phyloP scores from a whole-genome alignment of 192 early-diverging fungal genomes.

The Mortierella antarctica region DNA sequence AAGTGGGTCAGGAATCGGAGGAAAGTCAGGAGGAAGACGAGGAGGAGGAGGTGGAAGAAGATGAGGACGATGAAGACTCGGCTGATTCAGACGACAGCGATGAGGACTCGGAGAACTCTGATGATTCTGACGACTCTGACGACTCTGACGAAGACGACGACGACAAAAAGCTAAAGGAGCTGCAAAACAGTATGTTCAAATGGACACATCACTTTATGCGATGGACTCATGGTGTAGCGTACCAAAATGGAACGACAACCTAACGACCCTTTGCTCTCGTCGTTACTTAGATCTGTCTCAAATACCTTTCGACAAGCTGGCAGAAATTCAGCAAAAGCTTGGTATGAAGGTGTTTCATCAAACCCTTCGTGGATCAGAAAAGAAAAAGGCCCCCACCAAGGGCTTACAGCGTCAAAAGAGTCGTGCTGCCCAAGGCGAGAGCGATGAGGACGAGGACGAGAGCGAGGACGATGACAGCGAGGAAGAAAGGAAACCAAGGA shows the following conservation, averaged over 20 bases:
- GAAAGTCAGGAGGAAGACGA: slow-evolving; percentile 28
- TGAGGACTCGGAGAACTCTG: slow-evolving; percentile 26
- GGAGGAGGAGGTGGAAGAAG: slow-evolving; percentile 16
- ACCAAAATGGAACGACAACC: not conserved
- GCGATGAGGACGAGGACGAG: slow-evolving; percentile 42
- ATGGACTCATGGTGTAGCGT: not conserved
- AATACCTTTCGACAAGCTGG: slow-evolving; percentile 83
- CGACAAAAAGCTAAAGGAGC: slow-evolving; percentile 62
- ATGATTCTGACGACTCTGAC: slow-evolving; percentile 41
- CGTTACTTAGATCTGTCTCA: slow-evolving; percentile 68
- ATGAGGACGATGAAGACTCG: slow-evolving; percentile 13
- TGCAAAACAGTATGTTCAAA: slow-evolving; percentile 52
- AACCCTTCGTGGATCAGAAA: slow-evolving; percentile 52
- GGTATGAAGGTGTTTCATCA: slow-evolving; percentile 73
- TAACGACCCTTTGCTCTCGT: slow-evolving; percentile 2
- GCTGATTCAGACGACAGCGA: slow-evolving; percentile 15
- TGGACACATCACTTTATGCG: not conserved
- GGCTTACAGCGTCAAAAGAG: slow-evolving; percentile 41
- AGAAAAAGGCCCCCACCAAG: slow-evolving; percentile 34
- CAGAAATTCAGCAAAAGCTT: slow-evolving; percentile 81
- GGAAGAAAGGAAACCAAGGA: slow-evolving; percentile 33
- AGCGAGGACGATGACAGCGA: slow-evolving; percentile 30
- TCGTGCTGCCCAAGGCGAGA: slow-evolving; percentile 31
- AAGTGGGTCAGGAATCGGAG: not conserved
- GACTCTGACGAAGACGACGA: slow-evolving; percentile 57